Conservation (phyloP, 805 yeast species). For the Myxozyma geophila region DNA sequence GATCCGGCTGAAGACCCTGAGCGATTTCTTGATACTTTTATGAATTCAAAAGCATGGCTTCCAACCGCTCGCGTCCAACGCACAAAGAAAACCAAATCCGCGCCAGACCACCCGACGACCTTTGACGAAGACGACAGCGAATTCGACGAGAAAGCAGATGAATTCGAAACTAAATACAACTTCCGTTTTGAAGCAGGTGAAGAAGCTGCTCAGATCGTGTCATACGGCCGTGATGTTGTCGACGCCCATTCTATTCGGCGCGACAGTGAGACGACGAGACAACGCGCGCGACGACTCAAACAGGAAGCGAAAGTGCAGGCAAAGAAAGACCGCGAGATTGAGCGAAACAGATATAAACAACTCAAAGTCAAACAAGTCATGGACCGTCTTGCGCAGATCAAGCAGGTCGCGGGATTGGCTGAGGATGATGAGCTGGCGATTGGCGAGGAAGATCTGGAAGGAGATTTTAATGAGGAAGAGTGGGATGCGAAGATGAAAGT, state of each 20-base stretch:
- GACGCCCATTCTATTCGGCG: constrained; percentile 87
- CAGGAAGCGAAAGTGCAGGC: constrained; percentile 58
- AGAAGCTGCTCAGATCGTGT: constrained; percentile 83
- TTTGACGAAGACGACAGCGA: constrained; percentile 62
- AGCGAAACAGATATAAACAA: constrained; percentile 70
- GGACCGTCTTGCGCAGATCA: constrained; percentile 67
- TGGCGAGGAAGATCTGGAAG: constrained; percentile 68
- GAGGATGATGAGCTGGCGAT: constrained; percentile 63
- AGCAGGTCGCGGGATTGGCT: constrained; percentile 64
- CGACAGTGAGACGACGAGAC: constrained; percentile 71
- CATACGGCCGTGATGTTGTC: constrained; percentile 78
- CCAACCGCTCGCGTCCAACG: constrained; percentile 44
- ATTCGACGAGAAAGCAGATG: constrained; percentile 89
- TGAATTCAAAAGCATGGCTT: constrained; percentile 85
- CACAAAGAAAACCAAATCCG: background rate
- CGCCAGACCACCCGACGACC: background rate
- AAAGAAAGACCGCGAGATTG: constrained; percentile 60
- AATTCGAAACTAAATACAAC: constrained; percentile 89
- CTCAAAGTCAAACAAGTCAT: constrained; percentile 76
- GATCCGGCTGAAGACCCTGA: constrained; percentile 68
- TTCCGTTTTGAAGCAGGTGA: constrained; percentile 81
- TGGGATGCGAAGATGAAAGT: constrained; percentile 90
- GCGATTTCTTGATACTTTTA: constrained; percentile 72
- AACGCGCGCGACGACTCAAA: constrained; percentile 77
- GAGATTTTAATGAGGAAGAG: constrained; percentile 81